Conservation (phyloP, 148 eudicot species). For the Diospyros lotus region DNA sequence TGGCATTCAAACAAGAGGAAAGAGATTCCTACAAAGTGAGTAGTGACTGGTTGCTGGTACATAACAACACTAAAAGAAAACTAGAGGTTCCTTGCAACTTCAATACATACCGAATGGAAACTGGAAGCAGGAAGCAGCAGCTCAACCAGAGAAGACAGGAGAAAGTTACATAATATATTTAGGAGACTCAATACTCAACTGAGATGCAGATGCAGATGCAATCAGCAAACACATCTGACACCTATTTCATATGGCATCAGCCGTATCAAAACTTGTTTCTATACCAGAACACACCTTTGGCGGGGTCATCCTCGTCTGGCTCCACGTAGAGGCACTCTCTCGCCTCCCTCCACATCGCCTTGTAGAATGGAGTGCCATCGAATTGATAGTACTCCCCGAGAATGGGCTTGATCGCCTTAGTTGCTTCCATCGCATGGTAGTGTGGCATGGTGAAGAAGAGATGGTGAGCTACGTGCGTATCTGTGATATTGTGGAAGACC, state of each 20-base stretch:
- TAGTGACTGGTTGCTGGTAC: no score
- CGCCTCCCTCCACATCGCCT: slow-evolving; percentile 58
- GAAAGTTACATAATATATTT: no score
- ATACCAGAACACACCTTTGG: slow-evolving; percentile 35
- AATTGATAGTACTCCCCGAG: slow-evolving; percentile 51
- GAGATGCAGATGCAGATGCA: no score
- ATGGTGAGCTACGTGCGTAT: slow-evolving; percentile 58
- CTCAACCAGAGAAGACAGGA: no score
- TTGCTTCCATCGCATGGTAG: slow-evolving; percentile 61
- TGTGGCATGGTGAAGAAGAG: slow-evolving; percentile 59
- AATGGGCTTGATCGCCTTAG: slow-evolving; percentile 48
- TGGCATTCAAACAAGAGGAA: no score
- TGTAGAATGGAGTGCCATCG: slow-evolving; percentile 37
- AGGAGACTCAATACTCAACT: no score
- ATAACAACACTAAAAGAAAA: no score
- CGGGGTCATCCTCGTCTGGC: slow-evolving; percentile 29
- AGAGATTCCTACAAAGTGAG: no score
- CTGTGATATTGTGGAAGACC: slow-evolving; percentile 55
- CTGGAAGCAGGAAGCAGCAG: no score
- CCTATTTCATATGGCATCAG: neutral
- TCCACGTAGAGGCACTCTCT: slow-evolving; percentile 52
- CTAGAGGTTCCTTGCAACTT: no score
- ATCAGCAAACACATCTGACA: neutral
- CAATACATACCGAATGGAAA: no score
- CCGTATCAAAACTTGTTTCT: slow-evolving; percentile 19